Base-by-base conservation (phyloP, 2,329 filamentous ascomycete genomes). In the Alternaria longipes region DNA sequence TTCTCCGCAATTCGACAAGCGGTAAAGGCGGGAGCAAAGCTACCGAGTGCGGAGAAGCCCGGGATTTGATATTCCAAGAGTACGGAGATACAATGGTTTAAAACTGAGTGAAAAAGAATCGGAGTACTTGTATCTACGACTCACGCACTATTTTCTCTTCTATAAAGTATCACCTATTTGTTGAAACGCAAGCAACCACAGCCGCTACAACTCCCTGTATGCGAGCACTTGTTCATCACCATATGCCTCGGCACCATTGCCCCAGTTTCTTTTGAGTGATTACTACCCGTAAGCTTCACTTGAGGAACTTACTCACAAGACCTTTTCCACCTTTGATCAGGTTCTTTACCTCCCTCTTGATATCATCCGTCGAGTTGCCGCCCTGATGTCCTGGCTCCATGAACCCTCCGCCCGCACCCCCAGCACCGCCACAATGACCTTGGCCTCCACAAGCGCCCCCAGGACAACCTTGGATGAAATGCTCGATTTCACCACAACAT, bases 381-480 rank as follows among this genome's bases (percentile, higher is more conserved):
- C 66, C 64, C 46, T 71, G 63, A 9, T 47, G 54, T 1, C 70
- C 70, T 3, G 65, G 65, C 8, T 66, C 50, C 30, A 71, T 14
- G 34, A 54, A 65, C 6, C 59, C 55, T 4, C 65, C 67, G 4
- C 66, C 66, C 1, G 45, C 60, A 4, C 68, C 71, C 0, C 67
- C 70, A 6, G 49, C 55, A 0, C 70, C 73, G 4, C 67, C 69
- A 32, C 62, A 65, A 44, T 71, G 66, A 2, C 70, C 72, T 54
- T 66, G 60, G 0, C 70, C 73, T 1, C 72, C 73, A 52, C 73
- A 76, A 5, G 49, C 58, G 5, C 70, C 69, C 1, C 70, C 71
- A 32, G 68, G 69, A 61, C 70, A 73, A 12, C 75, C 76, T 36
- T 73, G 64, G 42, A 73, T 67, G 46, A 77, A 75, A 51, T 76